Evolutionary conservation across 2,329 filamentous ascomycete species (phyloP).

Genomic region (Ilyonectria destructans): DNA sequence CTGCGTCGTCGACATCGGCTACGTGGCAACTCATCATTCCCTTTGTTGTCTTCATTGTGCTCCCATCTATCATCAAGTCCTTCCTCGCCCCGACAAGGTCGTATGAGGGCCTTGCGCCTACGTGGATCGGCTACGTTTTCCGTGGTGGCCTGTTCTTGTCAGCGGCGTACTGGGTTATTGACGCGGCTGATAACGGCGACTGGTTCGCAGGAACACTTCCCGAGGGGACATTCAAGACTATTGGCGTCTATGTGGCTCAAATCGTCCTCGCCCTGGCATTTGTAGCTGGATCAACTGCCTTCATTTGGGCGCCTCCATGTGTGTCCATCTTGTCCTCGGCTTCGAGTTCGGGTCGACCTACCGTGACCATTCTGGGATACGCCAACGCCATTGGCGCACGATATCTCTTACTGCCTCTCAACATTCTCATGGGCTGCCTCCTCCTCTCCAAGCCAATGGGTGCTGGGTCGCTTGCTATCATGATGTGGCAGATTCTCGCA

Average conservation of each 20-base stretch:
- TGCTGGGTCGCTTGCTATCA: slow-evolving; percentile 84
- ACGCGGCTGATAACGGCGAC: slow-evolving; percentile 88
- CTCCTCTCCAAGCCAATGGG: slow-evolving; percentile 97
- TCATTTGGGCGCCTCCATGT: slow-evolving; percentile 88
- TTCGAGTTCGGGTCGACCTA: slow-evolving; percentile 62
- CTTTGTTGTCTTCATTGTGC: slow-evolving; percentile 78
- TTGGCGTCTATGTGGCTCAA: slow-evolving; percentile 85
- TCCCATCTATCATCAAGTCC: slow-evolving; percentile 83
- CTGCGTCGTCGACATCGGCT: slow-evolving; percentile 92
- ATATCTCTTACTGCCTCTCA: slow-evolving; percentile 87
- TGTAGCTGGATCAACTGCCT: slow-evolving; percentile 87
- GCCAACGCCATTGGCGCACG: slow-evolving; percentile 93
- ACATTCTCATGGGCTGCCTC: slow-evolving; percentile 83
- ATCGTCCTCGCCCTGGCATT: slow-evolving; percentile 84
- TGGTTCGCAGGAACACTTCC: slow-evolving; percentile 77
- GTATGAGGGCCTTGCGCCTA: slow-evolving; percentile 87
- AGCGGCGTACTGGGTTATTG: slow-evolving; percentile 89
- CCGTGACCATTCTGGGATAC: slow-evolving; percentile 89
- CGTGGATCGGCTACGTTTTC: slow-evolving; percentile 88
- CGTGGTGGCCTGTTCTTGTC: slow-evolving; percentile 82
- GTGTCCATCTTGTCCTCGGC: slow-evolving; percentile 78
- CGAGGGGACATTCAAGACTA: slow-evolving; percentile 77
- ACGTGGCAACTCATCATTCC: slow-evolving; percentile 91
- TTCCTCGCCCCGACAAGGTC: slow-evolving; percentile 89
- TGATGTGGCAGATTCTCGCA: slow-evolving; percentile 91